Percentiles rank a stretch among this genome's conserved stretches.
Evolutionary conservation across 371 early-diverging fungal genomes (phyloP).

Genomic region (Vairimorpha necatrix): DNA sequence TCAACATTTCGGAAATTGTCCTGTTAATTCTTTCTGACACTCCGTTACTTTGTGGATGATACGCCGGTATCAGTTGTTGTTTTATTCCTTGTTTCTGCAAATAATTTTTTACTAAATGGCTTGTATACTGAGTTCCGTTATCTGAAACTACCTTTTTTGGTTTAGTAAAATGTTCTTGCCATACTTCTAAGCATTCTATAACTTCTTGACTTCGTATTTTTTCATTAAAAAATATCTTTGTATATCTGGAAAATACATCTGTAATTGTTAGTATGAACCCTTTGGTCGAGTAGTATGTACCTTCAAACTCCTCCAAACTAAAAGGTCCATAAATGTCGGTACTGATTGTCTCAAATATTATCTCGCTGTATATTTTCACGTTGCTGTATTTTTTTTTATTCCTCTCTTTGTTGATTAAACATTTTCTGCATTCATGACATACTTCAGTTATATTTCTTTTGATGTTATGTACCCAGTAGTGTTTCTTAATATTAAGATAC

Average conservation of each 20-base stretch:
- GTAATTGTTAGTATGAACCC: background rate
- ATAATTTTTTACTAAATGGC: background rate
- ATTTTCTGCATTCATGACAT: background rate
- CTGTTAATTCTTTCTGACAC: background rate
- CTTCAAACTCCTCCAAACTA: background rate
- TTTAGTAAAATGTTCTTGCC: background rate
- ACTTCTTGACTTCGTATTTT: background rate
- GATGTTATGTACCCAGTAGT: background rate
- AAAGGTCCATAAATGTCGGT: slow-evolving; percentile 2
- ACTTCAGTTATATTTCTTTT: background rate
- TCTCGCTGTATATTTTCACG: background rate
- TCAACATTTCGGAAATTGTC: background rate
- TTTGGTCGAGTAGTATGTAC: background rate
- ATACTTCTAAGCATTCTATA: background rate
- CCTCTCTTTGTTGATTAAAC: background rate
- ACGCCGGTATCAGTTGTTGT: background rate
- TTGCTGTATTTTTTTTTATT: background rate
- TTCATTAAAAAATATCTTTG: slow-evolving; percentile 4
- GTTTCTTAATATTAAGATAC: background rate
- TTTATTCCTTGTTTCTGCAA: background rate
- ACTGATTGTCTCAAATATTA: background rate
- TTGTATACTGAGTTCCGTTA: slow-evolving; percentile 4
- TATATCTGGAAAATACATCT: slow-evolving; percentile 11
- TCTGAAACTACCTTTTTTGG: background rate
- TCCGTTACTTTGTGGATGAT: background rate